Evolutionary conservation across 2,329 filamentous ascomycete species (phyloP).

Genomic region (Monilinia fructigena): DNA sequence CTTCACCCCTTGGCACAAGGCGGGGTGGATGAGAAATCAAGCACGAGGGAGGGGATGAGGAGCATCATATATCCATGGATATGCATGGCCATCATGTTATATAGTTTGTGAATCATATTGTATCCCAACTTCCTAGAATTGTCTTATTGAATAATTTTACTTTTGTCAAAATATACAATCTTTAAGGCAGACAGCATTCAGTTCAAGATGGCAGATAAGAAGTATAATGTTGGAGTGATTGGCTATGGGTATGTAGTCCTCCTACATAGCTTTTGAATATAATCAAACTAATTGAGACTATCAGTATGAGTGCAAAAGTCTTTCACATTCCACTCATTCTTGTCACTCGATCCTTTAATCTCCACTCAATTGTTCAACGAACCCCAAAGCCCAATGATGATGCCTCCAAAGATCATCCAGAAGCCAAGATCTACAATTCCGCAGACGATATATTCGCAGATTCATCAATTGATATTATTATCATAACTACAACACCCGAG

Average conservation of each 20-base stretch:
- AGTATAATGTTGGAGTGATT: conserved; percentile 54
- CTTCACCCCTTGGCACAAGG: background rate
- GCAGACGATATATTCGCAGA: conserved; percentile 64
- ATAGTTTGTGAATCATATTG: background rate
- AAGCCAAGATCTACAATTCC: conserved; percentile 61
- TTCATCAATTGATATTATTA: conserved; percentile 63
- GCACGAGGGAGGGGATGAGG: conserved; percentile 2
- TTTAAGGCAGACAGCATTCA: too few relatives aligned
- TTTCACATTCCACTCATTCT: conserved; percentile 82
- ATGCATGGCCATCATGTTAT: background rate
- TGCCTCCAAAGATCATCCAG: conserved; percentile 66
- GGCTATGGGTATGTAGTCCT: conserved; percentile 49
- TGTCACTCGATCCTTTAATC: conserved; percentile 60
- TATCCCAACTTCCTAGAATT: background rate
- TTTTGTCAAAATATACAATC: background rate
- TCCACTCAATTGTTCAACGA: conserved; percentile 76
- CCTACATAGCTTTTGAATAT: conserved; percentile 4
- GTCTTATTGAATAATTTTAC: background rate
- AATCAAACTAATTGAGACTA: conserved; percentile 20
- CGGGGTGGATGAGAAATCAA: conserved; percentile 1
- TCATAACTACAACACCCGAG: conserved; percentile 70
- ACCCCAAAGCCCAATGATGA: conserved; percentile 63
- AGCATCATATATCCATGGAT: background rate
- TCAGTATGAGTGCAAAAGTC: conserved; percentile 64
- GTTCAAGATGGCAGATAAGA: conserved; percentile 15